Evolutionary conservation across 352 stramenopile species (phyloP), one percentile per base, ranked within the genome.

Genomic region (Pythium insidiosum): DNA sequence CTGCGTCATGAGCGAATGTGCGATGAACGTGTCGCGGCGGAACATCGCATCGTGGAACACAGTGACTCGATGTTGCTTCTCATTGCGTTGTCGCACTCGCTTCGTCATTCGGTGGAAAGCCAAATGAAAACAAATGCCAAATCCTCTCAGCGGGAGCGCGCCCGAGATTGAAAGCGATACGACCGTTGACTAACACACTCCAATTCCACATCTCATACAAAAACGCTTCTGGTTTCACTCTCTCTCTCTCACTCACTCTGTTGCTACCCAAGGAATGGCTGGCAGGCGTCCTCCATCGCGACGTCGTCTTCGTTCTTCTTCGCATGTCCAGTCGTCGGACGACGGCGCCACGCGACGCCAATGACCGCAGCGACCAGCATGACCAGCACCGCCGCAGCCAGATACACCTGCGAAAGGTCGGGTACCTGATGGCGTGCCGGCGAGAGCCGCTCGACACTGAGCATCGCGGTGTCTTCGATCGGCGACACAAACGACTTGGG

Each of bases 251-350:
- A 15, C 15, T 34, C 15, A 34, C 15, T 34, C 9, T 34, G 15
- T 34, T 15, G 28, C 28, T 34, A 34, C 15, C 43, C 43, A 12
- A 50, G 18, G 13, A 50, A 50, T 9, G 43, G 43, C 16, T 43
- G 22, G 24, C 38, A 50, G 33, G 43, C 42, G 24, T 42, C 43
- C 7, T 13, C 28, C 9, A 50, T 43, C 10, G 23, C n/a, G 34
- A 50, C 33, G 10, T 28, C 22, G n/a, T 31, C 41, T 19, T 22
- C 22, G 5, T 28, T 39, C 23, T 44, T 44, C 10, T 11, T 40
- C 20, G 19, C 40, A 28, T 25, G 10, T 9, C 15, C 28, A 13
- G 18, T 25, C 43, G 30, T 12, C 21, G 10, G 12, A 31, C 43
- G 9, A 50, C 31, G 13, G 24, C 33, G 13, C 29, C 6, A 7